These are phyloP conservation scores for Moricandia arvensis DNA, from an alignment of 345 rosid species.

Conservation along the genomic window DNA sequence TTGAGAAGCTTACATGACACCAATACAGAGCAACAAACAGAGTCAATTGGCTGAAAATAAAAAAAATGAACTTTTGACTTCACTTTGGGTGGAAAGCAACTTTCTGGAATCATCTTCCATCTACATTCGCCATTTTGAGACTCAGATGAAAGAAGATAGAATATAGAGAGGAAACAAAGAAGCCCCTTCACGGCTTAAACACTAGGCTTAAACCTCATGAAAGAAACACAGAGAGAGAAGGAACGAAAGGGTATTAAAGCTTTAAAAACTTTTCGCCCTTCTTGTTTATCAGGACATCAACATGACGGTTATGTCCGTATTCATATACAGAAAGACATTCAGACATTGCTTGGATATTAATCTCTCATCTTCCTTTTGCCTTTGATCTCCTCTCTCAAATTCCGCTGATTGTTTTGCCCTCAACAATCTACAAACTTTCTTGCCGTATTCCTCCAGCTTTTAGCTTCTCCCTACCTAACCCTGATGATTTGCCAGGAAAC, in stretches of 20 bases:
- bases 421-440: constrained; percentile 28
- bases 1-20: constrained; percentile 11
- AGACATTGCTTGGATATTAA: constrained; percentile 22
- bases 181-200: constrained; percentile 31
- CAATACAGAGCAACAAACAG: constrained; percentile 13
- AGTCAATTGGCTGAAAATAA: neutral
- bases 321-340: constrained; percentile 37
- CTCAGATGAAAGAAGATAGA: constrained; percentile 14
- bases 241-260: constrained; percentile 3
- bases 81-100: constrained; percentile 47
- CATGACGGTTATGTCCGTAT: constrained; percentile 35
- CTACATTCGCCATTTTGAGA: constrained; percentile 52
- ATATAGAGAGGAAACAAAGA: neutral
- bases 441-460: constrained; percentile 5
- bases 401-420: constrained; percentile 30
- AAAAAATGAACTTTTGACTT: constrained; percentile 12
- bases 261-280: constrained; percentile 1
- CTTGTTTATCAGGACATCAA: constrained; percentile 8
- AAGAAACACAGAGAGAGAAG: constrained; percentile 39
- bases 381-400: constrained; percentile 25
- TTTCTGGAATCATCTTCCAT: constrained; percentile 37
- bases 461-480: constrained; percentile 20
- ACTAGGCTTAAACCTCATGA: constrained; percentile 45
- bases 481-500: constrained; percentile 23
- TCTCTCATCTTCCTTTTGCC: constrained; percentile 3